phyloP scores from a whole-genome alignment of 2,329 filamentous ascomycete species.

The Coniella lustricola region DNA sequence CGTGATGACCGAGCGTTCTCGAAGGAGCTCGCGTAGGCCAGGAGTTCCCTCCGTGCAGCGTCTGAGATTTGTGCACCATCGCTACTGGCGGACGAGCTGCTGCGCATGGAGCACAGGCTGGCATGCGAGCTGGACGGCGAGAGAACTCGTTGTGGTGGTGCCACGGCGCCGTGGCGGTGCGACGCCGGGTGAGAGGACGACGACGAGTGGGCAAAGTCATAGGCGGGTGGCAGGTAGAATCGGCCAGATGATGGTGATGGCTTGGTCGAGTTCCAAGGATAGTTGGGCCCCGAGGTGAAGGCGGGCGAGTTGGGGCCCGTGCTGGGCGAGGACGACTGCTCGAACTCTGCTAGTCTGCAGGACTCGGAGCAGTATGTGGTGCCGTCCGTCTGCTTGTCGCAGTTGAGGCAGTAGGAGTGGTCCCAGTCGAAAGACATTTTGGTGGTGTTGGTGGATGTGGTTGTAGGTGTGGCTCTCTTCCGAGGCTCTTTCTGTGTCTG shows the following conservation, averaged over 20 bases:
- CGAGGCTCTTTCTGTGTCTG: neutral
- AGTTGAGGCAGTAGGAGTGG: constrained; percentile 88
- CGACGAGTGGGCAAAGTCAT: constrained; percentile 55
- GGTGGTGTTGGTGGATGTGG: neutral
- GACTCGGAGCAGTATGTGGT: constrained; percentile 88
- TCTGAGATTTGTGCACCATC: constrained; percentile 59
- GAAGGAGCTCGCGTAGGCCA: constrained; percentile 81
- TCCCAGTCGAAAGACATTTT: constrained; percentile 65
- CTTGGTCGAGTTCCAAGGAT: constrained; percentile 35
- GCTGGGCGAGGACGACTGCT: constrained; percentile 52
- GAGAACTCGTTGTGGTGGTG: constrained; percentile 36
- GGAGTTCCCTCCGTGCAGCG: constrained; percentile 70
- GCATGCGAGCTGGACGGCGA: constrained; percentile 75
- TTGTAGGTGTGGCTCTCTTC: neutral
- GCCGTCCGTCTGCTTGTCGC: constrained; percentile 79
- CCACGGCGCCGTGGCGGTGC: constrained; percentile 33
- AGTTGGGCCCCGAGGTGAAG: constrained; percentile 39
- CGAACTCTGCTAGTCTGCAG: constrained; percentile 81
- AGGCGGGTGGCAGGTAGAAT: constrained; percentile 67
- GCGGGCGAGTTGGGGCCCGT: constrained; percentile 53
- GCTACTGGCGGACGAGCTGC: constrained; percentile 46
- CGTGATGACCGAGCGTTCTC: constrained; percentile 66
- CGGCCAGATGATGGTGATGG: constrained; percentile 28
- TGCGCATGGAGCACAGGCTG: constrained; percentile 74
- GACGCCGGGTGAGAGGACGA: constrained; percentile 1